These are phyloP conservation scores for Sporothrix luriei DNA, from an alignment of 2,329 filamentous ascomycete species.

Conservation along the genomic window DNA sequence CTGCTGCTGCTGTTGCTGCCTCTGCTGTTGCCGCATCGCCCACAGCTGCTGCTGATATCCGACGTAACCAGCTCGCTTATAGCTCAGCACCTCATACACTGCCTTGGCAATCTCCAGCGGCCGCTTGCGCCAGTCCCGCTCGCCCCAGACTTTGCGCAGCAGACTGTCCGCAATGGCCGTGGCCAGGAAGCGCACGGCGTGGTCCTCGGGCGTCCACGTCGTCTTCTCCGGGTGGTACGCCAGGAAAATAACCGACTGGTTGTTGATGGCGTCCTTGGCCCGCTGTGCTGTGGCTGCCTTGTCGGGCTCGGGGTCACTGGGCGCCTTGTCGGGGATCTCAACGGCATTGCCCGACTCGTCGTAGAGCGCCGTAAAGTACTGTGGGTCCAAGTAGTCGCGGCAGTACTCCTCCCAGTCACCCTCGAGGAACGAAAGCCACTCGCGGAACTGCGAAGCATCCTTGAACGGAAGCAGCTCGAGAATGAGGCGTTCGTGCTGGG, in stretches of 20 bases:
- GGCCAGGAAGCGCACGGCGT: constrained; percentile 47
- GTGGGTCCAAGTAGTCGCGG: constrained; percentile 40
- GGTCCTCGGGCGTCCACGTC: constrained; percentile 45
- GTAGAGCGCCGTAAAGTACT: constrained; percentile 19
- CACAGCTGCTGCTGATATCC: constrained; percentile 32
- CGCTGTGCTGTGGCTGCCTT: constrained; percentile 42
- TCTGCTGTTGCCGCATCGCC: constrained; percentile 23
- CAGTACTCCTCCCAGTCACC: constrained; percentile 47
- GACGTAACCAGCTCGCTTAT: constrained; percentile 39
- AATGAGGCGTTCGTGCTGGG: constrained; percentile 46
- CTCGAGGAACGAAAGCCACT: constrained; percentile 44
- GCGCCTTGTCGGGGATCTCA: constrained; percentile 26
- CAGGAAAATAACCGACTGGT: constrained; percentile 41
- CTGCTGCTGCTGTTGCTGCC: constrained; percentile 25
- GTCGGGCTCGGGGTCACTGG: constrained; percentile 42
- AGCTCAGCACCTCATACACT: constrained; percentile 46
- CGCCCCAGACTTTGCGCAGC: constrained; percentile 43
- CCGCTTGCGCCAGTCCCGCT: constrained; percentile 42
- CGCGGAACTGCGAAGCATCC: constrained; percentile 42
- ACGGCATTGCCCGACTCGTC: constrained; percentile 26
- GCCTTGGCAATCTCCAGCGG: constrained; percentile 43
- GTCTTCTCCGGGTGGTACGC: constrained; percentile 46
- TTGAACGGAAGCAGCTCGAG: constrained; percentile 48
- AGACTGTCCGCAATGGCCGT: constrained; percentile 45
- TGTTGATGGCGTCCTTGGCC: constrained; percentile 42